Conservation (phyloP, 2,329 filamentous ascomycete species). For the Cylindrodendrum hubeiense region DNA sequence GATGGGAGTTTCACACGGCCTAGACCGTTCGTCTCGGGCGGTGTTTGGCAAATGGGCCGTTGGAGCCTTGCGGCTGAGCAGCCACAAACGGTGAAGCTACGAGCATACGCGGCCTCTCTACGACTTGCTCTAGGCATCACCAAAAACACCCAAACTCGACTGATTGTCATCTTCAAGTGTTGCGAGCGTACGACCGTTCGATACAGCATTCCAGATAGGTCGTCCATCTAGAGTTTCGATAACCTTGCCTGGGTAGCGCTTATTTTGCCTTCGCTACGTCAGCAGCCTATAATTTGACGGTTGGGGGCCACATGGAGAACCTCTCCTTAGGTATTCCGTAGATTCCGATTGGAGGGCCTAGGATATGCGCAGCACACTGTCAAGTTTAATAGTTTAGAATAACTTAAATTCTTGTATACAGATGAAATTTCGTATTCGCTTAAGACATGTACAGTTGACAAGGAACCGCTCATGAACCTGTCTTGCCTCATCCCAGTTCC, state of each 20-base stretch:
- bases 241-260: too few species aligned
- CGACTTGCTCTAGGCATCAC: not conserved
- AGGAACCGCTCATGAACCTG: not conserved
- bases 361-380: rapidly evolving
- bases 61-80: not conserved
- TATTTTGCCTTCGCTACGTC: too few species aligned
- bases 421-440: not conserved
- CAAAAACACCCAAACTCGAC: not conserved
- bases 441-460: not conserved
- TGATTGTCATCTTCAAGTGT: not conserved
- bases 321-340: not conserved
- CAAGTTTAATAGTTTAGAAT: not conserved
- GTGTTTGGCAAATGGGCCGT: not conserved
- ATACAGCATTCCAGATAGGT: too few species aligned
- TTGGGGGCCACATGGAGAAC: not conserved
- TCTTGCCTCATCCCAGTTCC: not conserved
- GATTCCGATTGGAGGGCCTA: not conserved
- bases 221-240: too few species aligned
- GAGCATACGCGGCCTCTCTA: not conserved
- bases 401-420: not conserved
- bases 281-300: too few species aligned
- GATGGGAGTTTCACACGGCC: not conserved
- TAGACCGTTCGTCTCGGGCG: not conserved
- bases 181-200: not conserved
- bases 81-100: not conserved